A percentile compares a stretch with the other conserved stretches of the same genome.
Evolutionary conservation across 2,329 filamentous ascomycete genomes (phyloP).

Genomic region (Aureobasidium sp.): DNA sequence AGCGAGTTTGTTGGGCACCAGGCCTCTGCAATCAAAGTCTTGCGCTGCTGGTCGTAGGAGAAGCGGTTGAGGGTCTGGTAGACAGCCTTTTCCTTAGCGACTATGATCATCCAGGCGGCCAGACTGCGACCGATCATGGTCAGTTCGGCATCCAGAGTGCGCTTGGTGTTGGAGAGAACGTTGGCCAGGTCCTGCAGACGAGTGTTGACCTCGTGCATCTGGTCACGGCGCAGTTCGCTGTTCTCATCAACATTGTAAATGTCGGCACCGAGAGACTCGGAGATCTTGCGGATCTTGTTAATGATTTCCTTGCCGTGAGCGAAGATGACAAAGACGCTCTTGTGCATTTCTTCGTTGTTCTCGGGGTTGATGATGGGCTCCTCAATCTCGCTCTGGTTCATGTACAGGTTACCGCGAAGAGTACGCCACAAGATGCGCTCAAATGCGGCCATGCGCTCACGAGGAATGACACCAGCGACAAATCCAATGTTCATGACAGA

Average conservation of each 20-base stretch:
- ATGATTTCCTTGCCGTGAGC: conserved; percentile 97
- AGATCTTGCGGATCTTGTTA: conserved; percentile 98
- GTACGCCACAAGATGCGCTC: conserved; percentile 98
- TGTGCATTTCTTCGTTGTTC: conserved; percentile 85
- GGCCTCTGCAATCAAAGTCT: conserved; percentile 93
- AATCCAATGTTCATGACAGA: conserved; percentile 99
- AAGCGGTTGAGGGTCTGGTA: conserved; percentile 94
- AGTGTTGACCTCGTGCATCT: conserved; percentile 95
- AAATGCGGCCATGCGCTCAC: conserved; percentile 88
- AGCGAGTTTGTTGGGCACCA: conserved; percentile 95
- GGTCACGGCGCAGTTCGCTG: conserved; percentile 86
- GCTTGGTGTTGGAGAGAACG: conserved; percentile 90
- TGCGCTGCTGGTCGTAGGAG: conserved; percentile 90
- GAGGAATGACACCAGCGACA: conserved; percentile 88
- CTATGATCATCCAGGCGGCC: conserved; percentile 93
- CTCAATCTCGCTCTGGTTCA: conserved; percentile 98
- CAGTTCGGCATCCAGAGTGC: conserved; percentile 85
- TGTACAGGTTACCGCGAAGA: conserved; percentile 94
- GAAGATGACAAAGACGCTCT: conserved; percentile 99
- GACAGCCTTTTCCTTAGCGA: conserved; percentile 97
- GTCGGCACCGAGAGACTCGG: conserved; percentile 91
- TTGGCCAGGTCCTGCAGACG: conserved; percentile 85
- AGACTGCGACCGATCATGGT: conserved; percentile 88
- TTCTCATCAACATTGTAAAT: conserved; percentile 98
- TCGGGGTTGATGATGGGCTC: conserved; percentile 86